A percentile compares a stretch with the other conserved stretches of the same genome.
Conservation (phyloP, 2,329 filamentous ascomycete genomes). For the Penicillium glabrum region DNA sequence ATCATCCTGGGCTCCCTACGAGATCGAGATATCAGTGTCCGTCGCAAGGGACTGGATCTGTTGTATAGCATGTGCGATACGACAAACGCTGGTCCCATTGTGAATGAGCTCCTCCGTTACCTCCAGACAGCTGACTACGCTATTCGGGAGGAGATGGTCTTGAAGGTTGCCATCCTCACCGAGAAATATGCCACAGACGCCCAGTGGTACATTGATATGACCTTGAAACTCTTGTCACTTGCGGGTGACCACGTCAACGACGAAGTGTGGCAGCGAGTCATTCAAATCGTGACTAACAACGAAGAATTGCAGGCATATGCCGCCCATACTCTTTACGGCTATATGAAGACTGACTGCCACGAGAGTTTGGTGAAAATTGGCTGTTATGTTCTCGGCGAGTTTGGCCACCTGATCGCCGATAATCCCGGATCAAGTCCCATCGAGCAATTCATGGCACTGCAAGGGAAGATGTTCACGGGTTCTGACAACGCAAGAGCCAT, state of each 20-base stretch:
- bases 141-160: conserved; percentile 97
- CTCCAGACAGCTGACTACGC: conserved; percentile 96
- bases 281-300: conserved; percentile 98
- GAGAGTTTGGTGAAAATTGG: conserved; percentile 98
- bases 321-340: conserved; percentile 86
- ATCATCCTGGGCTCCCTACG: conserved; percentile 93
- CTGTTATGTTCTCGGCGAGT: conserved; percentile 92
- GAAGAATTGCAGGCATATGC: conserved; percentile 97
- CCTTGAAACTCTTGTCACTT: conserved; percentile 88
- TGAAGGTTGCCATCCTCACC: conserved; percentile 97
- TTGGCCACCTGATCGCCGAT: conserved; percentile 94
- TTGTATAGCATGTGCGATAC: conserved; percentile 99
- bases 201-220: conserved; percentile 99
- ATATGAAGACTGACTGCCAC: conserved; percentile 90
- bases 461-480: conserved; percentile 83
- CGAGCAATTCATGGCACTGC: conserved; percentile 91
- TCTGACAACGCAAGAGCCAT: conserved; percentile 89
- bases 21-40: conserved; percentile 94
- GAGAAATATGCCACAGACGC: conserved; percentile 98
- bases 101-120: conserved; percentile 89
- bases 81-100: conserved; percentile 89
- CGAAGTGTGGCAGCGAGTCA: conserved; percentile 98
- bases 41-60: conserved; percentile 90
- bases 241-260: conserved; percentile 98
- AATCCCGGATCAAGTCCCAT: conserved; percentile 91